A percentile compares a stretch with the other conserved stretches of the same genome.
Evolutionary conservation across 2,329 filamentous ascomycete species (phyloP).

Genomic region (Ramularia endophylla): DNA sequence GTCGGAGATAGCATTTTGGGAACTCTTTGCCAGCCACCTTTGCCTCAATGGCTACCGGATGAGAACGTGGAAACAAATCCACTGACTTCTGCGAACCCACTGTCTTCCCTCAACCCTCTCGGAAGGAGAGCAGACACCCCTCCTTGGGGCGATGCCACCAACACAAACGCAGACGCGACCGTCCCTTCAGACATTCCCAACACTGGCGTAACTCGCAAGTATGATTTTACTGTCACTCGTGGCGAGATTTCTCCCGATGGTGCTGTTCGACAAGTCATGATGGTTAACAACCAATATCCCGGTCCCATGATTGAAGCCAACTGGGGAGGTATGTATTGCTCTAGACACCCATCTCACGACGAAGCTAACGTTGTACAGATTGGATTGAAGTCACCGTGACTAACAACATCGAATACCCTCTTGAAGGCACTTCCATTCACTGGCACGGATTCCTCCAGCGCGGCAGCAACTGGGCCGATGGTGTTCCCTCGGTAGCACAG

Average conservation of each 20-base stretch:
- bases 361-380: slow-evolving; percentile 21
- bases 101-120: too few relatives aligned
- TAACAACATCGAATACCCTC: slow-evolving; percentile 29
- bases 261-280: slow-evolving; percentile 16
- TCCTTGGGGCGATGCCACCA: slow-evolving; percentile 23
- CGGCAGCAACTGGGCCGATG: slow-evolving; percentile 32
- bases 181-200: slow-evolving; percentile 21
- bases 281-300: slow-evolving; percentile 38
- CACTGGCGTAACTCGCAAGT: slow-evolving; percentile 25
- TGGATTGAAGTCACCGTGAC: slow-evolving; percentile 30
- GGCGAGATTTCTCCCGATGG: slow-evolving; percentile 23
- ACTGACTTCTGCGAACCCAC: too few relatives aligned
- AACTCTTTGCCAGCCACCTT: slow-evolving; percentile 17
- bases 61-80: slow-evolving; percentile 1
- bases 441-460: slow-evolving; percentile 37
- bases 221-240: slow-evolving; percentile 22
- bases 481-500: slow-evolving; percentile 17
- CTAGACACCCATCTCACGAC: too few relatives aligned
- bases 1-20: slow-evolving; percentile 21
- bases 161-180: slow-evolving; percentile 24
- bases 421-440: slow-evolving; percentile 36
- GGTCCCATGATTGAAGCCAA: slow-evolving; percentile 43
- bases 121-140: slow-evolving; percentile 4
- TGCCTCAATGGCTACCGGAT: slow-evolving; percentile 21
- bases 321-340: slow-evolving; percentile 39